phyloP scores from a whole-genome alignment of 192 early-diverging fungal species.

The Obelidium mucronatum region DNA sequence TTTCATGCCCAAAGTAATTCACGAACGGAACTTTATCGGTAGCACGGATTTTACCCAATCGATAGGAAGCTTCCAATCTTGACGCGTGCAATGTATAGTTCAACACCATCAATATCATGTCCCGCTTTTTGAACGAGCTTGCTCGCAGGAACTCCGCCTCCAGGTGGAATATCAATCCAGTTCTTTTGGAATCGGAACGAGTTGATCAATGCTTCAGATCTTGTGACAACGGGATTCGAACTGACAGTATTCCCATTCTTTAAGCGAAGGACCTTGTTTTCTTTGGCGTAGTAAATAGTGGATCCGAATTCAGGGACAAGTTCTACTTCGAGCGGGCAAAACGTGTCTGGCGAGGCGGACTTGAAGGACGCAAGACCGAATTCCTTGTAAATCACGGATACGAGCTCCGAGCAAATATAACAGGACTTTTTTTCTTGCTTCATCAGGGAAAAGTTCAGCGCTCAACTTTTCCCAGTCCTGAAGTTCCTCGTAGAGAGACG shows the following conservation, averaged over 20 bases:
- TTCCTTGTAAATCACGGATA: constrained; percentile 35
- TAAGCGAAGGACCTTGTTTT: constrained; percentile 11
- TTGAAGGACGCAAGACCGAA: constrained; percentile 35
- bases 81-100: too few relatives aligned
- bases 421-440: constrained; percentile 34
- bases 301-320: constrained; percentile 23
- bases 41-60: constrained; percentile 13
- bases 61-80: too few relatives aligned
- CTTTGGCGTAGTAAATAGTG: constrained; percentile 31
- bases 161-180: constrained; percentile 1
- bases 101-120: constrained; percentile 16
- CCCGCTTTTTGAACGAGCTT: constrained; percentile 26
- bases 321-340: constrained; percentile 43
- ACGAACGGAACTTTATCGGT: constrained; percentile 8
- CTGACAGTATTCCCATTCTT: constrained; percentile 6
- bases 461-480: constrained; percentile 11
- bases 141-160: background rate
- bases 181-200: background rate
- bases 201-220: background rate
- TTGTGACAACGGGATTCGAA: background rate
- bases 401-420: constrained; percentile 43
- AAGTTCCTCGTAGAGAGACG: constrained; percentile 25
- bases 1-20: constrained; percentile 17
- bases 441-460: constrained; percentile 12
- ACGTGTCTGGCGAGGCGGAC: constrained; percentile 33